Evolutionary conservation across 2,329 filamentous ascomycete species (phyloP).

Genomic region (Aspergillus pseudotamarii): DNA sequence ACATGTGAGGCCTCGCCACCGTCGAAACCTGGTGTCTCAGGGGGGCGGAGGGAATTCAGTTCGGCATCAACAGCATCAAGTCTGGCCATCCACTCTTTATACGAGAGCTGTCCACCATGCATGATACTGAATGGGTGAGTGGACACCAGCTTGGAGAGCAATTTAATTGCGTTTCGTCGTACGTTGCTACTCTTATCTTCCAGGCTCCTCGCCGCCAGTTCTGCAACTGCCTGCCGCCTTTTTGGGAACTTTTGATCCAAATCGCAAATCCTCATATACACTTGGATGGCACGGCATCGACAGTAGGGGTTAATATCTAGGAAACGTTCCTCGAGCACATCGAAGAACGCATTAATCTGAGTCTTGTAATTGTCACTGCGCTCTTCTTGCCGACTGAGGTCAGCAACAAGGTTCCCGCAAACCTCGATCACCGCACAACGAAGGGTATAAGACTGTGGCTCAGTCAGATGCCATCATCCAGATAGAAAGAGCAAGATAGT

Average conservation of each 20-base stretch:
- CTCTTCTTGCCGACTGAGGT: constrained; percentile 89
- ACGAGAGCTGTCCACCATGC: constrained; percentile 82
- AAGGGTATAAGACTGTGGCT: constrained; percentile 77
- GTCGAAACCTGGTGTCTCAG: constrained; percentile 70
- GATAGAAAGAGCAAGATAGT: background rate
- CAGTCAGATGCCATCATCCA: constrained; percentile 8
- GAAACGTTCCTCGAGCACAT: constrained; percentile 94
- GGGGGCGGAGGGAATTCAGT: constrained; percentile 77
- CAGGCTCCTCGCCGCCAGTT: constrained; percentile 83
- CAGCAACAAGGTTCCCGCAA: constrained; percentile 89
- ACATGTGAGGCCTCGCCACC: constrained; percentile 70
- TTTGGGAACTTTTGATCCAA: constrained; percentile 97
- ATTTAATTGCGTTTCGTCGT: constrained; percentile 88
- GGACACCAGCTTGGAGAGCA: constrained; percentile 83
- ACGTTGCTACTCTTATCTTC: constrained; percentile 99
- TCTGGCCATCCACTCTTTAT: constrained; percentile 81
- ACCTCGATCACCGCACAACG: constrained; percentile 94
- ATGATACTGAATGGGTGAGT: constrained; percentile 93
- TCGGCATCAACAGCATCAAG: constrained; percentile 82
- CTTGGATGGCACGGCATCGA: constrained; percentile 86
- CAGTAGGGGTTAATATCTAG: constrained; percentile 97
- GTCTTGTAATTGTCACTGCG: constrained; percentile 90
- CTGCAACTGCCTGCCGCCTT: constrained; percentile 80
- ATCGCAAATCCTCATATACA: constrained; percentile 88
- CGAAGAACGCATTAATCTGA: constrained; percentile 95